phyloP scores from a whole-genome alignment of 768 basidiomycete genomes.

The Pisolithus tinctorius region DNA sequence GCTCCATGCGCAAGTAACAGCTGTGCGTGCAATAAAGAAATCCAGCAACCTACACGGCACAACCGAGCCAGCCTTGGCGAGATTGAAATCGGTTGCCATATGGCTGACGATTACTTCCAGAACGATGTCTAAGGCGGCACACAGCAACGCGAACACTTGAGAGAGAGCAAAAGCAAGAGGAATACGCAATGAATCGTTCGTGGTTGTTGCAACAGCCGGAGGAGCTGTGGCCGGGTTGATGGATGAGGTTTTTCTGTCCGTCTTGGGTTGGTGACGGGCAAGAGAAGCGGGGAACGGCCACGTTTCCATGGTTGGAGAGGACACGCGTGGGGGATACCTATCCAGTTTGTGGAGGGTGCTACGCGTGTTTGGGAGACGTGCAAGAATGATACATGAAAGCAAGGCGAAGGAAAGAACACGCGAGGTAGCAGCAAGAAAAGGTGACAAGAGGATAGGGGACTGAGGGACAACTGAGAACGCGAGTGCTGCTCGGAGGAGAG shows the following conservation, averaged over 20 bases:
- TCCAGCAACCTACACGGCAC: neutral
- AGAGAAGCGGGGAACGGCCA: conserved; percentile 29
- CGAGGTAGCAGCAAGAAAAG: conserved; percentile 17
- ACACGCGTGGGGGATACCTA: conserved; percentile 12
- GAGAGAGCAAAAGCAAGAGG: conserved; percentile 7
- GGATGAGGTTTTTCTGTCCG: neutral
- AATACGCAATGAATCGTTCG: conserved; percentile 4
- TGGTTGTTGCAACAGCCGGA: neutral
- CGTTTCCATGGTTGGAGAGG: conserved; percentile 24
- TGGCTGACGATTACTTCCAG: conserved; percentile 6
- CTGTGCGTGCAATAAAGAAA: conserved; percentile 15
- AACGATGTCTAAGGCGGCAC: conserved; percentile 17
- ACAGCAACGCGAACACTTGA: conserved; percentile 18
- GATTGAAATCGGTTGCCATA: neutral
- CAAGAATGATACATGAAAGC: conserved; percentile 6
- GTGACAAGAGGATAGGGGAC: conserved; percentile 20
- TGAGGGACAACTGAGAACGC: conserved; percentile 19
- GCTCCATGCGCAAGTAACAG: conserved; percentile 21
- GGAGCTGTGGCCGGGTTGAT: neutral
- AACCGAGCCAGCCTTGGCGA: neutral
- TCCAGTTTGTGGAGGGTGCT: neutral
- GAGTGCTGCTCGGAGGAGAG: conserved; percentile 12
- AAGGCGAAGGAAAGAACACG: conserved; percentile 12
- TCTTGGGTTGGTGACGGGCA: conserved; percentile 6
- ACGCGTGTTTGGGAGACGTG: conserved; percentile 1